phyloP scores from a whole-genome alignment of 495 filamentous ascomycete species.

The Lepraria neglecta region DNA sequence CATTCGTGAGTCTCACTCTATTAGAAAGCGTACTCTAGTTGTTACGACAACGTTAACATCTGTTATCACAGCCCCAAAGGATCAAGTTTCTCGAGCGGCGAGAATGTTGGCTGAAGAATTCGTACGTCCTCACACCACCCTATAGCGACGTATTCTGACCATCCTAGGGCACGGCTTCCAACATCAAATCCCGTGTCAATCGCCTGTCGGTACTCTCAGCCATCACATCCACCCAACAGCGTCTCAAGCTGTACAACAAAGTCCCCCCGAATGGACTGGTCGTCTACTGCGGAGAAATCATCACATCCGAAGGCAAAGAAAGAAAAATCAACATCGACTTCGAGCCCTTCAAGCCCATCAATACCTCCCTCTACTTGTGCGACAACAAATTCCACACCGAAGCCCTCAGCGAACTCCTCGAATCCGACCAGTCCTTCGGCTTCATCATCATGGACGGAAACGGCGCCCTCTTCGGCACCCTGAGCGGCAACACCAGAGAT shows the following conservation, averaged over 20 bases:
- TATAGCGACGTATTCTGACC: slow-evolving; percentile 26
- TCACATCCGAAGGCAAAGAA: slow-evolving; percentile 96
- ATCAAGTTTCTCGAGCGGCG: slow-evolving; percentile 89
- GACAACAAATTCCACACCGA: slow-evolving; percentile 99
- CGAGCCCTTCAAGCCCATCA: slow-evolving; percentile 99
- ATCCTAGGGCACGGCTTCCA: slow-evolving; percentile 83
- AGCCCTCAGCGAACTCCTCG: slow-evolving; percentile 88
- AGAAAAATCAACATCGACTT: slow-evolving; percentile 99
- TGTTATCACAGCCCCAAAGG: slow-evolving; percentile 71
- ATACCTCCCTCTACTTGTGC: slow-evolving; percentile 96
- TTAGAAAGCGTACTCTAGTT: background rate
- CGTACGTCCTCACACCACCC: slow-evolving; percentile 47
- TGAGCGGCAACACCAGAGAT: slow-evolving; percentile 94
- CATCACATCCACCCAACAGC: slow-evolving; percentile 97
- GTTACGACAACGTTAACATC: slow-evolving; percentile 4
- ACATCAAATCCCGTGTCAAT: slow-evolving; percentile 99
- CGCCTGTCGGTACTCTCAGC: slow-evolving; percentile 93
- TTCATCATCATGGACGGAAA: slow-evolving; percentile 99
- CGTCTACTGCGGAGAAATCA: slow-evolving; percentile 99
- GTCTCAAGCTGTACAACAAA: slow-evolving; percentile 97
- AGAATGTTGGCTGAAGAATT: slow-evolving; percentile 99
- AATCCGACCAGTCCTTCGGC: slow-evolving; percentile 97
- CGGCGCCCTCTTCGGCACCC: slow-evolving; percentile 89
- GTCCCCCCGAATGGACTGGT: slow-evolving; percentile 96
- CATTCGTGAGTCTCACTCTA: slow-evolving; percentile 61